phyloP scores from a whole-genome alignment of 345 rosid species.

The Syzygium oleosum region DNA sequence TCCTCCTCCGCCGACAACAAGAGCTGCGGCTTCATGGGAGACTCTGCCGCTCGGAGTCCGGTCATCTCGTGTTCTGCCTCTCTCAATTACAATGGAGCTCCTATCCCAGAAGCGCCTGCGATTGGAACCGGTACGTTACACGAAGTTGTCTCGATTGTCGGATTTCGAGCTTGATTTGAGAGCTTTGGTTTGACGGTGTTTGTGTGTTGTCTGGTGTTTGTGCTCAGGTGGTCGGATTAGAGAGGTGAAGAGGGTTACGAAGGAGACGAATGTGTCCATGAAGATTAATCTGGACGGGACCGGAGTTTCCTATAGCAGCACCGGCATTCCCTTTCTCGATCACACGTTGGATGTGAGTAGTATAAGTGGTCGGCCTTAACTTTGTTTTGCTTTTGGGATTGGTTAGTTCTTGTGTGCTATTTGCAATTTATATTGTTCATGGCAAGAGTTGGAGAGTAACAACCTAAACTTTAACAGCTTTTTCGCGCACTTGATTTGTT shows the following conservation, averaged over 20 bases:
- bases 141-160: not conserved
- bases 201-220: not conserved
- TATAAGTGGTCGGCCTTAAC: not conserved
- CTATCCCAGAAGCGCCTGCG: slow-evolving; percentile 4
- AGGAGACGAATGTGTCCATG: slow-evolving; percentile 73
- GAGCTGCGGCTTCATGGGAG: slow-evolving; percentile 7
- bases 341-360: slow-evolving; percentile 76
- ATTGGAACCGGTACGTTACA: slow-evolving; percentile 10
- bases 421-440: not conserved
- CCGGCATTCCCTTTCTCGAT: slow-evolving; percentile 82
- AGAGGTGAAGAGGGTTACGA: slow-evolving; percentile 72
- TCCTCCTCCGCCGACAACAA: not conserved
- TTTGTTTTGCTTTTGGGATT: not conserved
- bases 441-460: not conserved
- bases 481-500: too few relatives aligned
- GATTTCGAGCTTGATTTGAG: not conserved
- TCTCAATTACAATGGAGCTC: slow-evolving; percentile 21
- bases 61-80: slow-evolving; percentile 14
- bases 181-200: not conserved
- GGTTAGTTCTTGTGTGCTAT: too few relatives aligned
- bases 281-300: slow-evolving; percentile 74
- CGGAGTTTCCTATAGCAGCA: slow-evolving; percentile 61
- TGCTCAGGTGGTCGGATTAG: slow-evolving; percentile 42
- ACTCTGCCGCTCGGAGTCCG: not conserved
- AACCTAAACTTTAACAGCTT: too few relatives aligned